Percentiles rank a stretch among this genome's conserved stretches.
Conservation (phyloP, 1,284 basidiomycete genomes). For the Phellopilus nigrolimitatus region DNA sequence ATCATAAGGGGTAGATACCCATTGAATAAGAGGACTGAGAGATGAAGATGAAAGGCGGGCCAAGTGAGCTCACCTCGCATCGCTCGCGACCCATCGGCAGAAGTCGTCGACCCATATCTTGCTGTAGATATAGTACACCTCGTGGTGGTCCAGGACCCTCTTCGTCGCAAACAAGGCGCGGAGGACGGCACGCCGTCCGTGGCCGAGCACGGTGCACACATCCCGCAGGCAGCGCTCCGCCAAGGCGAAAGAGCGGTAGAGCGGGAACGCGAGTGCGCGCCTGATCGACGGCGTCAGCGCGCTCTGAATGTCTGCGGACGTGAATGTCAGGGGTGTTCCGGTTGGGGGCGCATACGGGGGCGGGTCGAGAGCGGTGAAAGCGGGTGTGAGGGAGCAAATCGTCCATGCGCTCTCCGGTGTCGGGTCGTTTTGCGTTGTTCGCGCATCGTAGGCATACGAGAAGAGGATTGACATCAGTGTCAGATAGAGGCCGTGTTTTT, state of each 20-base stretch:
- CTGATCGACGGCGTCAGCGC: slow-evolving; percentile 61
- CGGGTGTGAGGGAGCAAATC: slow-evolving; percentile 59
- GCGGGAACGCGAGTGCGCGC: slow-evolving; percentile 66
- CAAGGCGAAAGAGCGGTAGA: slow-evolving; percentile 70
- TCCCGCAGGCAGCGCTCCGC: slow-evolving; percentile 63
- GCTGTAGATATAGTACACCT: slow-evolving; percentile 78
- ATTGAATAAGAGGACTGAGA: neutral
- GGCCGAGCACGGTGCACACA: slow-evolving; percentile 49
- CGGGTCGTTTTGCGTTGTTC: slow-evolving; percentile 68
- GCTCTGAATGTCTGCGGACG: slow-evolving; percentile 42
- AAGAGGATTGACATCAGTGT: slow-evolving; percentile 67
- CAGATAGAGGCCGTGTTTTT: slow-evolving; percentile 60
- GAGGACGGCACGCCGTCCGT: slow-evolving; percentile 55
- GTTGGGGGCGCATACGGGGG: slow-evolving; percentile 41
- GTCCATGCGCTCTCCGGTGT: slow-evolving; percentile 85
- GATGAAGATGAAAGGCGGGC: neutral
- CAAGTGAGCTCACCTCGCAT: slow-evolving; percentile 46
- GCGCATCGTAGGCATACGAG: slow-evolving; percentile 69
- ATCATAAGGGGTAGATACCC: too few relatives aligned
- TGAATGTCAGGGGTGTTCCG: slow-evolving; percentile 31
- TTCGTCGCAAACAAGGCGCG: slow-evolving; percentile 67
- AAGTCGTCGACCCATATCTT: slow-evolving; percentile 81
- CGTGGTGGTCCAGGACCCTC: slow-evolving; percentile 67
- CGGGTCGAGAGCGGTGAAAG: slow-evolving; percentile 73
- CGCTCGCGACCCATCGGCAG: slow-evolving; percentile 64